Evolutionary conservation across 139 green algal species (phyloP).

Genomic region (Gonium pectorale): DNA sequence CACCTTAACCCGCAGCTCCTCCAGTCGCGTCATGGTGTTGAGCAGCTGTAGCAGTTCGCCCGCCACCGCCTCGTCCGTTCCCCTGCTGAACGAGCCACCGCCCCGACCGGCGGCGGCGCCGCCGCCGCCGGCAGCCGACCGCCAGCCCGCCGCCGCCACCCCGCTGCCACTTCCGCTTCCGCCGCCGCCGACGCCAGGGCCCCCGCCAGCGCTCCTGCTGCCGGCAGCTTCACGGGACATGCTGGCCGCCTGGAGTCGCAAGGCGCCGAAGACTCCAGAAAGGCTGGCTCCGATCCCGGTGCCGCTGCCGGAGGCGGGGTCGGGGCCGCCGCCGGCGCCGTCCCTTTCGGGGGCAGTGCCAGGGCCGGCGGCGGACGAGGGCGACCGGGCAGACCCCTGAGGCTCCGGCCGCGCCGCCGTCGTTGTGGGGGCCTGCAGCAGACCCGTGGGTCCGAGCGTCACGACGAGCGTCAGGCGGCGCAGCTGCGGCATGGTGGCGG

Average conservation of each 20-base stretch:
- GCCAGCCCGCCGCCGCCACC: too few species aligned
- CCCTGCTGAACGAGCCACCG: too few species aligned
- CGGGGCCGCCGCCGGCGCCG: not conserved
- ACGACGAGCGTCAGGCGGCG: not conserved
- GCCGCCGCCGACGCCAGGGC: not conserved
- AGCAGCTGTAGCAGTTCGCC: not conserved
- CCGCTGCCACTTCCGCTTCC: too few species aligned
- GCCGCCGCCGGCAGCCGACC: too few species aligned
- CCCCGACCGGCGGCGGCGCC: too few species aligned
- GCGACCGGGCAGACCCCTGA: too few species aligned
- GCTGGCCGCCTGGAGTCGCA: too few species aligned
- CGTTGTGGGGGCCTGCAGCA: not conserved
- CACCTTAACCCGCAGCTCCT: constrained; percentile 16
- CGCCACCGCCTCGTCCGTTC: not conserved
- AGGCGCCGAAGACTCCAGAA: too few species aligned
- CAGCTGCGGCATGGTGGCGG: not conserved
- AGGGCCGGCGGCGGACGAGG: not conserved
- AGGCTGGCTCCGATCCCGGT: too few species aligned
- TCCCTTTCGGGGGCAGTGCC: not conserved
- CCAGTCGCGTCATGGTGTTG: not conserved
- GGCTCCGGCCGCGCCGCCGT: not conserved
- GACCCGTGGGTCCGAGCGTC: not conserved
- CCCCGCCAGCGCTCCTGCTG: not conserved
- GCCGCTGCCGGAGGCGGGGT: not conserved
- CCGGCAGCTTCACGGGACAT: too few species aligned